Evolutionary conservation across 2,329 filamentous ascomycete genomes (phyloP).

Genomic region (Paecilomyces fulvus): DNA sequence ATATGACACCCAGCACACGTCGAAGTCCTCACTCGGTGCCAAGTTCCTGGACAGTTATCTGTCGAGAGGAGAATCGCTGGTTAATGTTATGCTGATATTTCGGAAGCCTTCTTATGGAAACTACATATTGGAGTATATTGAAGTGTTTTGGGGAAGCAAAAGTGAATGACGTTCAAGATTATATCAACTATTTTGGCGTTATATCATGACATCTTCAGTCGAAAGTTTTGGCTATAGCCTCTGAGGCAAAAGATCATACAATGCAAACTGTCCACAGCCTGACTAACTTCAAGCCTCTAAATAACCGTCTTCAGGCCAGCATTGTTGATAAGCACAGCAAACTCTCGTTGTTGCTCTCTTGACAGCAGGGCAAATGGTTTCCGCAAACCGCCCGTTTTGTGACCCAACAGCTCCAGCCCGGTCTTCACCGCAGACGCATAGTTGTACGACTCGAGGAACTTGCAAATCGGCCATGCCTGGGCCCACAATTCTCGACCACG

Average conservation of each 20-base stretch:
- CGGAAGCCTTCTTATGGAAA: too few species aligned
- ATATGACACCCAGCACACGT: background rate
- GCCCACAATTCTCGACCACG: slow-evolving; percentile 40
- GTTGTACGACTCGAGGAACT: slow-evolving; percentile 42
- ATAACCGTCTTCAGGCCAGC: slow-evolving; percentile 30
- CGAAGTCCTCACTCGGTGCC: background rate
- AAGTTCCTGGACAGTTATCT: slow-evolving; percentile 18
- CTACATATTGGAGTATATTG: background rate
- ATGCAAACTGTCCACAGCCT: too few species aligned
- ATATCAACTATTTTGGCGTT: background rate
- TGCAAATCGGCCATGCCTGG: slow-evolving; percentile 44
- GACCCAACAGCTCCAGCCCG: slow-evolving; percentile 40
- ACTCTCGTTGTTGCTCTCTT: slow-evolving; percentile 23
- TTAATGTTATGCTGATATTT: slow-evolving; percentile 17
- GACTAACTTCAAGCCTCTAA: slow-evolving; percentile 4
- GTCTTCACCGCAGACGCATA: slow-evolving; percentile 44
- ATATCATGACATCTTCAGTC: background rate
- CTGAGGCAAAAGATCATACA: too few species aligned
- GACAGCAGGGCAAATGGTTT: slow-evolving; percentile 41
- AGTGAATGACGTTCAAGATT: background rate
- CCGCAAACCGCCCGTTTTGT: slow-evolving; percentile 39
- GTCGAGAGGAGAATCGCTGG: slow-evolving; percentile 17
- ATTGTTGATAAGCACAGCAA: slow-evolving; percentile 29
- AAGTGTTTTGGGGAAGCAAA: background rate
- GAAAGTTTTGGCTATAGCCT: background rate